Evolutionary conservation across 805 yeast species (phyloP).

Genomic region (Candida krabiensis): DNA sequence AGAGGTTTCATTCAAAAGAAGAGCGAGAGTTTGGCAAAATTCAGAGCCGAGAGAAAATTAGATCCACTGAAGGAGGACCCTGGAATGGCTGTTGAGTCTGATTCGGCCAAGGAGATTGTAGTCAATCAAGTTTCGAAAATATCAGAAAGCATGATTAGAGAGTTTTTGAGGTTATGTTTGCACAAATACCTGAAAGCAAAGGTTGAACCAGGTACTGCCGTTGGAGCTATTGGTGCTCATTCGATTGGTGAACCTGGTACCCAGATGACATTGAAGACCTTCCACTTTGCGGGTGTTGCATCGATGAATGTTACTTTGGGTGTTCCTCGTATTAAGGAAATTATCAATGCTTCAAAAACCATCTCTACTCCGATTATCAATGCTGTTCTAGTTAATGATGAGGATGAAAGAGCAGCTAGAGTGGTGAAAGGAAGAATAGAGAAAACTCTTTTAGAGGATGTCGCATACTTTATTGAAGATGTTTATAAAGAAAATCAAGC

Average conservation of each 20-base stretch:
- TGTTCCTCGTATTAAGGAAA: conserved; percentile 99
- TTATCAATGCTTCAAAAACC: conserved; percentile 92
- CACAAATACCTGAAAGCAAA: conserved; percentile 82
- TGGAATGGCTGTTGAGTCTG: conserved; percentile 28
- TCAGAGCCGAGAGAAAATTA: conserved; percentile 55
- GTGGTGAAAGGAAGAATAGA: conserved; percentile 98
- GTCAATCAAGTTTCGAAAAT: conserved; percentile 69
- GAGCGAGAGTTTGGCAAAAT: conserved; percentile 53
- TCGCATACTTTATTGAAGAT: conserved; percentile 88
- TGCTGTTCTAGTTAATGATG: conserved; percentile 87
- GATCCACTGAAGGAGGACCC: conserved; percentile 39
- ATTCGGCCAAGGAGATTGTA: conserved; percentile 38
- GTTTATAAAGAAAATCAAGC: conserved; percentile 83
- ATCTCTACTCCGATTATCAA: conserved; percentile 97
- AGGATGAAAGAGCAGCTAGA: conserved; percentile 96
- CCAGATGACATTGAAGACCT: conserved; percentile 86
- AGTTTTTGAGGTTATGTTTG: conserved; percentile 75
- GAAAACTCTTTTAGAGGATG: conserved; percentile 83
- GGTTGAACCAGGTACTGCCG: conserved; percentile 99
- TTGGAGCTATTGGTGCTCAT: conserved; percentile 99
- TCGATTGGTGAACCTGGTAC: conserved; percentile 99
- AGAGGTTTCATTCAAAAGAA: conserved; percentile 60
- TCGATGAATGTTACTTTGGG: conserved; percentile 98
- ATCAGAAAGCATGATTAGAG: conserved; percentile 55
- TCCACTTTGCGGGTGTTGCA: conserved; percentile 97